Evolutionary conservation across 805 yeast genomes (phyloP).

Genomic region (Starmerella apis): DNA sequence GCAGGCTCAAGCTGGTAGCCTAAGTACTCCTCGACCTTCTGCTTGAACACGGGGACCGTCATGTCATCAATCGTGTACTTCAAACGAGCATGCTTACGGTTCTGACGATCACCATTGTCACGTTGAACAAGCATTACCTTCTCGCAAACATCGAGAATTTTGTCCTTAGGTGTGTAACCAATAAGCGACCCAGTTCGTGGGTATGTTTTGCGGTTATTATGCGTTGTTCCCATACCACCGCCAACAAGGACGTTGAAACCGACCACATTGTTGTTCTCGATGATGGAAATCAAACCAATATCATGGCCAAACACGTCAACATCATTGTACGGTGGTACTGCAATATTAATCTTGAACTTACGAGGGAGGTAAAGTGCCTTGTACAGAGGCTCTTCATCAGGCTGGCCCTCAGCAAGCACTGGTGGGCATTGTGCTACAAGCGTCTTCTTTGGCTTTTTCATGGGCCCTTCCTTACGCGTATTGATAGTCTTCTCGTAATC

Average conservation of each 20-base stretch:
- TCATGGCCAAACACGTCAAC: slow-evolving; percentile 95
- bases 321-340: slow-evolving; percentile 93
- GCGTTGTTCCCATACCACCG: slow-evolving; percentile 99
- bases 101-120: slow-evolving; percentile 87
- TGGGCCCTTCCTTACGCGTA: slow-evolving; percentile 56
- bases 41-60: slow-evolving; percentile 75
- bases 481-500: slow-evolving; percentile 58
- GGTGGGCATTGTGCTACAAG: slow-evolving; percentile 73
- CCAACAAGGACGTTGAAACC: slow-evolving; percentile 90
- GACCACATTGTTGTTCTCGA: slow-evolving; percentile 44
- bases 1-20: slow-evolving; percentile 67
- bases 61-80: slow-evolving; percentile 92
- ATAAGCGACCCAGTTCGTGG: slow-evolving; percentile 87
- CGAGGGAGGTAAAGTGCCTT: slow-evolving; percentile 84
- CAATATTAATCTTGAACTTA: slow-evolving; percentile 87
- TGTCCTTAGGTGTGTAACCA: slow-evolving; percentile 61
- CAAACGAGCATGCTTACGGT: slow-evolving; percentile 95
- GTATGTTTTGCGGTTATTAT: slow-evolving; percentile 90
- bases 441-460: slow-evolving; percentile 54
- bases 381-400: slow-evolving; percentile 74
- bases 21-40: slow-evolving; percentile 70
- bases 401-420: slow-evolving; percentile 34
- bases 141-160: slow-evolving; percentile 71
- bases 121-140: slow-evolving; percentile 89
- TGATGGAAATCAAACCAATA: slow-evolving; percentile 82